phyloP scores from a whole-genome alignment of 768 basidiomycete genomes.

The Trametes cingulata region DNA sequence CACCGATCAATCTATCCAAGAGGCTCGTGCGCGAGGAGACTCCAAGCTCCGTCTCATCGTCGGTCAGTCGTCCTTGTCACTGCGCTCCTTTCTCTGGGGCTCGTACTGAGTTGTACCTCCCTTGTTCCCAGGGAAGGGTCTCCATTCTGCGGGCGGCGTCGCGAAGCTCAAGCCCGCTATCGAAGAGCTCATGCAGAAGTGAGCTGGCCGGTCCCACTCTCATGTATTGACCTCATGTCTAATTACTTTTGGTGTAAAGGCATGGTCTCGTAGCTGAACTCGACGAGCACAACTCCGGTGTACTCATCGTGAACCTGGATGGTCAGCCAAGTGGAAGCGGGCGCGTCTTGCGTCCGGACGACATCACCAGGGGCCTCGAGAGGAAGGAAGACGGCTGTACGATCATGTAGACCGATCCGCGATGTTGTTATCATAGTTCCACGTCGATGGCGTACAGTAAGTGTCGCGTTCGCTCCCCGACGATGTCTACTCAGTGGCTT shows the following conservation, averaged over 20 bases:
- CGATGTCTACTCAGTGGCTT: no score
- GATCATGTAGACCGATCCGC: constrained; percentile 74
- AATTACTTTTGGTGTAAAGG: constrained; percentile 49
- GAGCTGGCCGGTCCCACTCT: constrained; percentile 20
- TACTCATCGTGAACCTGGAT: constrained; percentile 75
- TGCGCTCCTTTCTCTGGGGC: background rate
- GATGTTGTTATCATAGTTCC: no score
- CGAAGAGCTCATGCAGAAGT: constrained; percentile 84
- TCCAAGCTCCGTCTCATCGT: constrained; percentile 79
- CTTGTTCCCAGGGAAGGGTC: constrained; percentile 66
- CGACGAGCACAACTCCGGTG: constrained; percentile 82
- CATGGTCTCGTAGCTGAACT: constrained; percentile 70
- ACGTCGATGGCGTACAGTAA: no score
- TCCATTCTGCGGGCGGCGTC: constrained; percentile 74
- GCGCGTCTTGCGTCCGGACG: constrained; percentile 53
- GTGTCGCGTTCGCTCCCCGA: no score
- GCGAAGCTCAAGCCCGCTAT: constrained; percentile 94
- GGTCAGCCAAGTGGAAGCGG: constrained; percentile 39
- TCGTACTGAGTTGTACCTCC: no score
- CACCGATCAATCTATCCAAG: constrained; percentile 68
- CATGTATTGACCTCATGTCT: no score
- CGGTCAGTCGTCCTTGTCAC: constrained; percentile 40
- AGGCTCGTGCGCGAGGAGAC: constrained; percentile 64
- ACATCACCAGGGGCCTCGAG: constrained; percentile 57
- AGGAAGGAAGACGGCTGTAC: constrained; percentile 55